A percentile compares a stretch with the other conserved stretches of the same genome.
Evolutionary conservation across 257 asterid species (phyloP).

Genomic region (Solanum ossicruentum): DNA sequence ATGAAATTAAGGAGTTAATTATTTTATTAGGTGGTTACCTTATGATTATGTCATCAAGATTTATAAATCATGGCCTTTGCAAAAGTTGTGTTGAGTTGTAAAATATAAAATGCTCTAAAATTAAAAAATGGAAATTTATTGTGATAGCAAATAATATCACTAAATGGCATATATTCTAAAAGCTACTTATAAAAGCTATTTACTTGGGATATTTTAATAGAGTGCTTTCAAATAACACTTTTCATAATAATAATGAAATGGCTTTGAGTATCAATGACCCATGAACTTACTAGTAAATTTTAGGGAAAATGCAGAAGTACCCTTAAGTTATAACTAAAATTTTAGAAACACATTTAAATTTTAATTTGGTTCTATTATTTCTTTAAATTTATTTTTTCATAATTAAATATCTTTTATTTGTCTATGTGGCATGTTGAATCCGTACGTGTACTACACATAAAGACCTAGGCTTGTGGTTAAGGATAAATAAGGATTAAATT

Average conservation of each 20-base stretch:
- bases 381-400: no score
- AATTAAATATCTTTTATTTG: no score
- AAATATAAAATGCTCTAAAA: background rate
- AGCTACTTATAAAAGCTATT: background rate
- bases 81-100: background rate
- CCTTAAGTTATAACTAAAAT: no score
- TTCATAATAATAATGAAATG: background rate
- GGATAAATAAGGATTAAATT: no score
- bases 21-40: background rate
- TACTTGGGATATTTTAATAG: background rate
- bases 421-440: no score
- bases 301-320: no score
- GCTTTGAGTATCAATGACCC: no score
- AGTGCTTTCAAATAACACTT: background rate
- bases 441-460: no score
- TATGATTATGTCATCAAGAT: background rate
- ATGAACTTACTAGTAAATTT: no score
- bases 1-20: background rate
- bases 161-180: background rate
- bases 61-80: background rate
- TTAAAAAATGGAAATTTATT: background rate
- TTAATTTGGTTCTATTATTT: no score
- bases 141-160: background rate
- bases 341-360: no score
- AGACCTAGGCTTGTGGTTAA: no score